A percentile compares a stretch with the other conserved stretches of the same genome.
phyloP scores from a whole-genome alignment of 2,329 filamentous ascomycete genomes.

The Fusarium sp. region DNA sequence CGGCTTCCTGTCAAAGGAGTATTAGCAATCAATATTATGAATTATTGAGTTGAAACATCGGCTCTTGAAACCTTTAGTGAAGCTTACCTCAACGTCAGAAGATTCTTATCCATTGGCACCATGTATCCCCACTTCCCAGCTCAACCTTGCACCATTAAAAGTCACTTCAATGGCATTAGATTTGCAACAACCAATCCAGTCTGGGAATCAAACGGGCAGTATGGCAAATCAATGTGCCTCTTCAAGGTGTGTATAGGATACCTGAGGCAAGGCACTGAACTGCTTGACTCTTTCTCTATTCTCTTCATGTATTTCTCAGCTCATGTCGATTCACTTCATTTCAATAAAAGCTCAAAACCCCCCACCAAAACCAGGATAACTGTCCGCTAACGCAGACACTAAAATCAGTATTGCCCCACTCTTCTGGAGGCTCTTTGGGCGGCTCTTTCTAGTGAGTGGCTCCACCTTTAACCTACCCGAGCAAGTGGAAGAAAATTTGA shows the following conservation, averaged over 20 bases:
- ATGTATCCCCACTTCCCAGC: slow-evolving; percentile 8
- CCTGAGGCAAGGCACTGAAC: not conserved
- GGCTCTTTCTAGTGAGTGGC: not conserved
- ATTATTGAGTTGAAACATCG: not conserved
- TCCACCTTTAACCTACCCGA: slow-evolving; percentile 6
- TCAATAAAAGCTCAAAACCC: not conserved
- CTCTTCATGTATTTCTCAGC: not conserved
- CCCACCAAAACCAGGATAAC: not conserved
- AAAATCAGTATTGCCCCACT: slow-evolving; percentile 7
- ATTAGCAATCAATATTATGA: too few relatives aligned
- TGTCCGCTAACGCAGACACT: not conserved
- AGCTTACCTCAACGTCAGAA: not conserved
- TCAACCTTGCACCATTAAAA: slow-evolving; percentile 1
- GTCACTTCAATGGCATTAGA: not conserved
- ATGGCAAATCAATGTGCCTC: not conserved
- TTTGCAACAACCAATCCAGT: not conserved
- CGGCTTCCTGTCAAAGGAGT: not conserved
- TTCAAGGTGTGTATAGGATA: not conserved
- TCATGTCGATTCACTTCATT: not conserved
- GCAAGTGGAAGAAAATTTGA: slow-evolving; percentile 28
- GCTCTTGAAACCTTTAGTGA: not conserved
- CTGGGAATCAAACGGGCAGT: not conserved
- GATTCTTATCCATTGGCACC: not conserved
- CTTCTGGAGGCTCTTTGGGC: slow-evolving; percentile 12
- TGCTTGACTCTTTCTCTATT: not conserved